phyloP scores from a whole-genome alignment of 768 basidiomycete genomes.

The Amanita muscaria region DNA sequence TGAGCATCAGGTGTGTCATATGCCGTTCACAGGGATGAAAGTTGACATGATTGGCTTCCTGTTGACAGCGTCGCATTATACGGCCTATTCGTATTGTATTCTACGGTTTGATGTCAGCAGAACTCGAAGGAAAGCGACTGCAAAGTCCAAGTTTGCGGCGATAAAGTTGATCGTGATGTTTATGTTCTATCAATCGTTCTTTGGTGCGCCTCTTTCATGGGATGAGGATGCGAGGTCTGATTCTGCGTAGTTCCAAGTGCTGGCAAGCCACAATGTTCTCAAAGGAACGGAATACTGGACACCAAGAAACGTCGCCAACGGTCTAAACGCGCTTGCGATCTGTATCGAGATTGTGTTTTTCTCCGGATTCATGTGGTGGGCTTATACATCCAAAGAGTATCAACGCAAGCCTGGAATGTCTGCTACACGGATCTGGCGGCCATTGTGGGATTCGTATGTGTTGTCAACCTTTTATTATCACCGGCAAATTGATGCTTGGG shows the following conservation, averaged over 20 bases:
- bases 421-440: conserved; percentile 54
- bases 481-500: background rate
- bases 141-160: conserved; percentile 76
- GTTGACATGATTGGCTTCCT: no score
- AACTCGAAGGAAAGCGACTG: conserved; percentile 68
- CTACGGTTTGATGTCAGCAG: conserved; percentile 73
- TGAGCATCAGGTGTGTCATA: no score
- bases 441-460: conserved; percentile 60
- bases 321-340: conserved; percentile 71
- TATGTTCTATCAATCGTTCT: conserved; percentile 82
- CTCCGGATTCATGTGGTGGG: conserved; percentile 71
- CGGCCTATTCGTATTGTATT: conserved; percentile 78
- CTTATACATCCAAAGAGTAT: conserved; percentile 70
- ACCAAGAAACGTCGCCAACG: conserved; percentile 73
- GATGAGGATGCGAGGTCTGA: background rate
- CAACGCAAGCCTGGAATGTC: conserved; percentile 25
- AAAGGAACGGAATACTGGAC: conserved; percentile 78
- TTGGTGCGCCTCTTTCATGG: conserved; percentile 35
- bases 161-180: conserved; percentile 87
- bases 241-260: conserved; percentile 42
- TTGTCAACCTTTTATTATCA: no score
- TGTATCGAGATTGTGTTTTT: conserved; percentile 93
- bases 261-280: conserved; percentile 62
- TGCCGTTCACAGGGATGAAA: no score
- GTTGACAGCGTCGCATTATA: conserved; percentile 82